Conservation (phyloP, 768 basidiomycete genomes). For the Phlegmacium glaucopus region DNA sequence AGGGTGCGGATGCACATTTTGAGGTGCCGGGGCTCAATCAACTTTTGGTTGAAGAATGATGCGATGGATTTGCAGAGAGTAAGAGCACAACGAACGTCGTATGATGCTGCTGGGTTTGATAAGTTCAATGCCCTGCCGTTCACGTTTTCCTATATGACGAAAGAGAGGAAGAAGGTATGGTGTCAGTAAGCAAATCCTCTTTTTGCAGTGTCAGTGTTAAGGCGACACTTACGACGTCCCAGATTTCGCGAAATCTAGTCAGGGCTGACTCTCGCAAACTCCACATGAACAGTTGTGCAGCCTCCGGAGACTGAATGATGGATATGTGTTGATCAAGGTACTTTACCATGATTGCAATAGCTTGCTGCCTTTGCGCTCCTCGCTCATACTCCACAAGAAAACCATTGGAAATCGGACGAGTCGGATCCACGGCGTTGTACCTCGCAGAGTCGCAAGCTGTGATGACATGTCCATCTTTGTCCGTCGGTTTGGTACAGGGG, state of each 20-base stretch:
- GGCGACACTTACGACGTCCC: slow-evolving; percentile 13
- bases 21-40: slow-evolving; percentile 15
- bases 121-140: slow-evolving; percentile 10
- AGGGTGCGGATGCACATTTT: slow-evolving; percentile 15
- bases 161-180: no score
- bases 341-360: slow-evolving; percentile 4
- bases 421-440: background rate
- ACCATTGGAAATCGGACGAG: no score
- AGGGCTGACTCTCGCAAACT: slow-evolving; percentile 14
- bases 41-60: slow-evolving; percentile 10
- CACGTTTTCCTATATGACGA: no score
- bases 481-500: background rate
- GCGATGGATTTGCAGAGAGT: slow-evolving; percentile 16
- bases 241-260: slow-evolving; percentile 11
- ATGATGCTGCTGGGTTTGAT: slow-evolving; percentile 1
- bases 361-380: background rate
- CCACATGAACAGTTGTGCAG: slow-evolving; percentile 12
- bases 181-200: no score
- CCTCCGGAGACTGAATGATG: slow-evolving; percentile 4
- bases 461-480: background rate
- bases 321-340: slow-evolving; percentile 6
- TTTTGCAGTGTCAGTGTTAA: no score
- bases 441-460: background rate
- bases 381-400: background rate
- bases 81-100: slow-evolving; percentile 15